Evolutionary conservation across 805 yeast genomes (phyloP).

Genomic region (Teunomyces aglyptinius): DNA sequence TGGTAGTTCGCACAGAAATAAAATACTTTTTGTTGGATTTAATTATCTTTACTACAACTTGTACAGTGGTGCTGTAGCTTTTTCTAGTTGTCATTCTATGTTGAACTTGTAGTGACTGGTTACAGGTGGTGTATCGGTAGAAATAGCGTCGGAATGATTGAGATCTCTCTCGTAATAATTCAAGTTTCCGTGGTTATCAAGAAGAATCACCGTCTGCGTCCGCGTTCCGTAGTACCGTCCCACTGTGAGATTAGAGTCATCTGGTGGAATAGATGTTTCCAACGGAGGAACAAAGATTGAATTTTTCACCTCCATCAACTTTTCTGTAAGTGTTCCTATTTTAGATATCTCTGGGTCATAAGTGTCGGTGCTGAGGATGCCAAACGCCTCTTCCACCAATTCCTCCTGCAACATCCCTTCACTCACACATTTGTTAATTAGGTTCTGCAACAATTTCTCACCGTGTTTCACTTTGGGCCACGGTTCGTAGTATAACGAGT

Average conservation of each 20-base stretch:
- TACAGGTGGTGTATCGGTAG: background rate
- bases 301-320: constrained; percentile 43
- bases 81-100: background rate
- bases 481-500: constrained; percentile 61
- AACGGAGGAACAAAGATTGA: constrained; percentile 77
- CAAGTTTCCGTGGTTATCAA: constrained; percentile 50
- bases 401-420: constrained; percentile 28
- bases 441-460: constrained; percentile 18
- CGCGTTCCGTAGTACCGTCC: constrained; percentile 80
- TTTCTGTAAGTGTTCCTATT: constrained; percentile 16
- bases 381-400: constrained; percentile 52
- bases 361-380: constrained; percentile 47
- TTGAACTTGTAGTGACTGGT: constrained; percentile 7
- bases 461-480: constrained; percentile 77
- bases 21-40: background rate
- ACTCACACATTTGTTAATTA: constrained; percentile 18
- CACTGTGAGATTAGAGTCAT: constrained; percentile 12
- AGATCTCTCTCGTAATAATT: constrained; percentile 63
- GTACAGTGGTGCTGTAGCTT: background rate
- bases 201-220: constrained; percentile 74
- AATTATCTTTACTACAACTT: constrained; percentile 2
- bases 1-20: background rate
- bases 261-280: constrained; percentile 17
- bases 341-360: constrained; percentile 30
- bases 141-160: constrained; percentile 43